Percentiles rank a stretch among this genome's conserved stretches.
Evolutionary conservation across 306 rosid species (phyloP).

Genomic region (Quillaja saponaria): DNA sequence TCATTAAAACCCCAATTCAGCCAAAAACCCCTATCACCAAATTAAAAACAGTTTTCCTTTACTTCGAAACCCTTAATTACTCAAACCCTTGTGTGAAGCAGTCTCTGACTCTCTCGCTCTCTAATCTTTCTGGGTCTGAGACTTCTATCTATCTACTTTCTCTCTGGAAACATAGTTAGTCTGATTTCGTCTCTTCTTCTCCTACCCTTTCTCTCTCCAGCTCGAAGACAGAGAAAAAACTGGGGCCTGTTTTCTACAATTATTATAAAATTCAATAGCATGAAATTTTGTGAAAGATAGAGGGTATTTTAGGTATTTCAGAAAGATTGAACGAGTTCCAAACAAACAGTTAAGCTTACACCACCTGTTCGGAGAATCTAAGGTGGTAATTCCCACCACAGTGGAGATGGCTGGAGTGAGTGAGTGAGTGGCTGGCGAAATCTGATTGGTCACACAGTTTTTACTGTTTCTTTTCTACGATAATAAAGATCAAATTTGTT

Average conservation of each 20-base stretch:
- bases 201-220: constrained; percentile 20
- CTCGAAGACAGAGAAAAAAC: constrained; percentile 28
- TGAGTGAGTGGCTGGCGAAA: too few species aligned
- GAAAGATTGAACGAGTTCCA: not conserved
- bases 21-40: constrained; percentile 27
- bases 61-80: constrained; percentile 19
- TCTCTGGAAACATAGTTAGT: constrained; percentile 13
- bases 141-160: constrained; percentile 19
- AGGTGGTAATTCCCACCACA: too few species aligned
- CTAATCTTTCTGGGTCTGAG: not conserved
- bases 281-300: constrained; percentile 17
- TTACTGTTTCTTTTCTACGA: too few species aligned
- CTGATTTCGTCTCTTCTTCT: not conserved
- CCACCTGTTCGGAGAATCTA: too few species aligned
- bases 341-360: too few species aligned
- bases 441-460: too few species aligned
- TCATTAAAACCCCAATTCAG: constrained; percentile 61
- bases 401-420: too few species aligned
- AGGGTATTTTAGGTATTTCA: constrained; percentile 36
- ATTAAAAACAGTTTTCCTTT: constrained; percentile 8
- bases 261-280: not conserved
- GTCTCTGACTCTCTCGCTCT: constrained; percentile 14
- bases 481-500: too few species aligned
- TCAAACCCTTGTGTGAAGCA: constrained; percentile 22
- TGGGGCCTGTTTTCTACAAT: constrained; percentile 16